Evolutionary conservation across 116 monocot genomes (phyloP), one percentile per base, ranked within the genome.

Genomic region (Thalassia testudinum): DNA sequence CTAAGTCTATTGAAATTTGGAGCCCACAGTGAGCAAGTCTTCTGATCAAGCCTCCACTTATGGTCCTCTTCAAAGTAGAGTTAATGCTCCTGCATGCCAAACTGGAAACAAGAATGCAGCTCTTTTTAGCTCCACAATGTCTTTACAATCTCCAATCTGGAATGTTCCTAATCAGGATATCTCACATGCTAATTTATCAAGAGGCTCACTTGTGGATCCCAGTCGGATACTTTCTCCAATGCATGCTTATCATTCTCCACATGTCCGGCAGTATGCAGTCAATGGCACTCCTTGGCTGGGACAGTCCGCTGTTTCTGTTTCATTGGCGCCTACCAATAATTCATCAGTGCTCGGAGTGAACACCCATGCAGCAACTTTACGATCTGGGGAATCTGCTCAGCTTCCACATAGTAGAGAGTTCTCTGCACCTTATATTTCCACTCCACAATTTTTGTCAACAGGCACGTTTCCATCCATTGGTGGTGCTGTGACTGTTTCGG

Each of bases 81-180:
- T 27, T 8, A 62, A 25, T 17, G 58, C 59, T 26, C 62, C 75
- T 64, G 50, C 61, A 60, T 56, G 58, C 23, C 53, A 34, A 66
- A 70, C 57, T 49, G 64, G 42, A 16, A 65, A 40, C 25, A 78
- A 72, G 47, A 53, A 50, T 63, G 19, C 56, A 22, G 19, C 68
- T 37, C 16, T 76, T 50, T 34, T 34, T 34, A 34, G 10, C 30
- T 42, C 65, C 22, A 16, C 80, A 15, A 26, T 69, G 43, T 47
- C 91, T 44, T 66, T 78, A 48, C 68, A 74, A 42, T 73, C 76
- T 29, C 69, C 85, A 51, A 27, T 74, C 43, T 75, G 78, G 78
- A 70, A 50, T 52, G 26, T 52, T 7, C 58, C 78, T 48, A 23
- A 59, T 59, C 70, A 40, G 65, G 83, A 80, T 78, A 59, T 38